These are phyloP conservation scores for Niebla homalea DNA, from an alignment of 495 filamentous ascomycete species.

Conservation along the genomic window DNA sequence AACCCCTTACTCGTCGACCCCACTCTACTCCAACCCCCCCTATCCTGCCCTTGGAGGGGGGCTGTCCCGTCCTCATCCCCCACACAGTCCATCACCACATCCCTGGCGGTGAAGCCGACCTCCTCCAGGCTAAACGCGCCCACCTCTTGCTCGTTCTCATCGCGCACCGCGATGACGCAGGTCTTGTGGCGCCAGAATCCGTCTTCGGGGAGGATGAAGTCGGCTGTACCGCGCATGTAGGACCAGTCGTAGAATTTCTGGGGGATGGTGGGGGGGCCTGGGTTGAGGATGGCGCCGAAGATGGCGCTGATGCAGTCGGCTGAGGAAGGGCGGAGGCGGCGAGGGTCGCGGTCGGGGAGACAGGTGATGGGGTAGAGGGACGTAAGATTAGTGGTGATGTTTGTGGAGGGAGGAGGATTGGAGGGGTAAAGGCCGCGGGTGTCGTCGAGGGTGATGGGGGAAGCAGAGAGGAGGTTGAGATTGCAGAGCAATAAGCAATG, in stretches of 20 bases:
- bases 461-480: neutral
- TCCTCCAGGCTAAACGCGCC: slow-evolving; percentile 72
- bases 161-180: slow-evolving; percentile 23
- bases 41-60: neutral
- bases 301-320: neutral
- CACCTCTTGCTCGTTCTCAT: slow-evolving; percentile 40
- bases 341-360: neutral
- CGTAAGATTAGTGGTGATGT: neutral
- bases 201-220: slow-evolving; percentile 28
- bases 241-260: neutral
- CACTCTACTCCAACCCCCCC: neutral
- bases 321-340: neutral
- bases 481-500: neutral
- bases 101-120: slow-evolving; percentile 54
- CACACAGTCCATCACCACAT: neutral
- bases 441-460: neutral
- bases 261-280: slow-evolving; percentile 4
- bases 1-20: neutral
- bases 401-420: neutral
- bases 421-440: neutral
- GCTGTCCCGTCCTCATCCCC: neutral
- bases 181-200: neutral
- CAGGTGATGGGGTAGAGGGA: neutral
- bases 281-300: neutral
- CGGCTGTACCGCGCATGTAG: slow-evolving; percentile 40